Percentiles rank a stretch among this genome's conserved stretches.
Conservation (phyloP, 83 land plant genomes). For the Diphasiastrum complanatum region DNA sequence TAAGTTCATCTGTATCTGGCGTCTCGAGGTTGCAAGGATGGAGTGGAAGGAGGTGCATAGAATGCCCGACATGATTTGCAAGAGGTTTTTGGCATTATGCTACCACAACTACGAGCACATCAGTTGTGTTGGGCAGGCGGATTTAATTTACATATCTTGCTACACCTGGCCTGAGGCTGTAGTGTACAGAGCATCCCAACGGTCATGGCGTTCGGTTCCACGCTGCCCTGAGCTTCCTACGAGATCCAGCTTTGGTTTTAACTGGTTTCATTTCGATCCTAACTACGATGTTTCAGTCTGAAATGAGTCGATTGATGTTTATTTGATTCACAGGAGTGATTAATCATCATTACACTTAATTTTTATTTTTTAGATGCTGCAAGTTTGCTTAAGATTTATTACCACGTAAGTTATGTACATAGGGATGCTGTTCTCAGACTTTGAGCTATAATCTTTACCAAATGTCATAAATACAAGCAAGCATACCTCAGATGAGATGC, state of each 20-base stretch:
- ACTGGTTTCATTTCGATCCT: slow-evolving; percentile 53
- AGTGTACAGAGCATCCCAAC: slow-evolving; percentile 34
- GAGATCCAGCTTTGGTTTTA: slow-evolving; percentile 49
- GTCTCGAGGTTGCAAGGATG: slow-evolving; percentile 22
- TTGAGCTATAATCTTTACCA: no score
- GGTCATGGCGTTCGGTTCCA: slow-evolving; percentile 61
- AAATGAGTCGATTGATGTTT: no score
- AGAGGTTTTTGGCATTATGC: slow-evolving; percentile 44
- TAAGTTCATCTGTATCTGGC: slow-evolving; percentile 51
- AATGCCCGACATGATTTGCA: slow-evolving; percentile 54
- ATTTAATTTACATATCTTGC: slow-evolving; percentile 42
- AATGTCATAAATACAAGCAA: no score
- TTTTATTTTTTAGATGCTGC: no score
- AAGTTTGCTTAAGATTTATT: no score
- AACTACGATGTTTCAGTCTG: slow-evolving; percentile 28
- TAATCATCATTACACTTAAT: no score
- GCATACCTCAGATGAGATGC: no score
- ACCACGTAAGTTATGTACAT: no score
- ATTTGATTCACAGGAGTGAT: no score
- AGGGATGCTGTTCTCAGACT: no score
- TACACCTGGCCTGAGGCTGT: slow-evolving; percentile 49
- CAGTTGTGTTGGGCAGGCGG: slow-evolving; percentile 47
- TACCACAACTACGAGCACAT: slow-evolving; percentile 62
- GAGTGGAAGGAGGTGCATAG: slow-evolving; percentile 43
- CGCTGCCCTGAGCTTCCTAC: slow-evolving; percentile 43